These are phyloP conservation scores for Cercophora newfieldiana DNA, from an alignment of 495 filamentous ascomycete species.

Conservation along the genomic window DNA sequence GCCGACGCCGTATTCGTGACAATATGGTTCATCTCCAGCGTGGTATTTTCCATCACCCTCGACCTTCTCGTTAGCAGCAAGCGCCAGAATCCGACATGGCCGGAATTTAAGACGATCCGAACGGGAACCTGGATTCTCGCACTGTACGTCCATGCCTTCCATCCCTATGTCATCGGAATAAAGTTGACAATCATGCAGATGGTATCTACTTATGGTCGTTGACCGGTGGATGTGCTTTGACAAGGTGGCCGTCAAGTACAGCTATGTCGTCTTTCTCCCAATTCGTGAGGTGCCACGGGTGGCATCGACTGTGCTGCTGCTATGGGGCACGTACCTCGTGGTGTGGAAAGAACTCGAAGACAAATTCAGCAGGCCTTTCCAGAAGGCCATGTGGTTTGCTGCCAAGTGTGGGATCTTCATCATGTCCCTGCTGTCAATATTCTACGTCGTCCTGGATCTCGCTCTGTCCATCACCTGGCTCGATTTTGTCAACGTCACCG, in stretches of 20 bases:
- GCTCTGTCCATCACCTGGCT: neutral
- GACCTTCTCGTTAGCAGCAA: too few relatives aligned
- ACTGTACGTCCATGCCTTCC: neutral
- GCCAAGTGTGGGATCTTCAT: neutral
- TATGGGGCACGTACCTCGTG: neutral
- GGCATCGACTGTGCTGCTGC: neutral
- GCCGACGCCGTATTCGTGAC: neutral
- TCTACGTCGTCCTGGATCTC: neutral
- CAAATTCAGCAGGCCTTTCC: neutral
- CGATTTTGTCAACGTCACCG: neutral
- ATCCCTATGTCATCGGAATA: neutral
- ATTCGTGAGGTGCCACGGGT: neutral
- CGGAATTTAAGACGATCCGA: neutral
- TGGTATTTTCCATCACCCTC: neutral
- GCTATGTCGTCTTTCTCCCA: neutral
- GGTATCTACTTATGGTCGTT: neutral
- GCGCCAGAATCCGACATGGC: neutral
- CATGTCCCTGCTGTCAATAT: neutral
- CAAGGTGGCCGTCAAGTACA: neutral
- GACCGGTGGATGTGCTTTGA: neutral
- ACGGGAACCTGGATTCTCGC: neutral
- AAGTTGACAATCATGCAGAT: neutral
- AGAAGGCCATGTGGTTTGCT: neutral
- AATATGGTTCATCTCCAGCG: neutral
- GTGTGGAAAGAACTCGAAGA: neutral